Evolutionary conservation across 306 rosid genomes (phyloP).

Genomic region (Quillaja saponaria): DNA sequence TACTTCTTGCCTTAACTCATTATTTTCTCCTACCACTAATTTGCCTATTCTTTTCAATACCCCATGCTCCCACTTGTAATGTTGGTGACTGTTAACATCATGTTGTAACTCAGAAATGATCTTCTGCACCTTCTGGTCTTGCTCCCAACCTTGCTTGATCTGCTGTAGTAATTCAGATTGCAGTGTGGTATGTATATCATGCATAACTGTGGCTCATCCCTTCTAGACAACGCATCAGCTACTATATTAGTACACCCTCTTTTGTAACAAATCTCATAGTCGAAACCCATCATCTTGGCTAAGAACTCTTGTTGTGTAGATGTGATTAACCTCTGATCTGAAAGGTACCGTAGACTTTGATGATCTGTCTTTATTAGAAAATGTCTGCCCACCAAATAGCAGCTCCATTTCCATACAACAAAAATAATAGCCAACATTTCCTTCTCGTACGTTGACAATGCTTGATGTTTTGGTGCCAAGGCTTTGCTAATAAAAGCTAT

Average conservation of each 20-base stretch:
- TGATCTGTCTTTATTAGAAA: not conserved
- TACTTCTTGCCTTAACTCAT: no score
- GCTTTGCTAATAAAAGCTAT: not conserved
- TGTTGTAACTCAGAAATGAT: no score
- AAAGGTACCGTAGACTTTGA: not conserved
- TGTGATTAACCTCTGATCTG: not conserved
- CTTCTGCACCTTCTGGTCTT: no score
- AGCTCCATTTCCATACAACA: not conserved
- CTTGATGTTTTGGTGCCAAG: not conserved
- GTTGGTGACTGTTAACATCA: no score
- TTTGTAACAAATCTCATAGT: not conserved
- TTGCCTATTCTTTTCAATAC: no score
- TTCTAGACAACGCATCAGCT: not conserved
- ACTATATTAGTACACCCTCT: not conserved
- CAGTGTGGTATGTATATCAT: no score
- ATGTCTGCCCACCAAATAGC: not conserved
- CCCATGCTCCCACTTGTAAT: no score
- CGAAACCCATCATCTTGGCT: not conserved
- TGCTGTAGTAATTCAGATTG: no score
- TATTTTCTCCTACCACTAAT: no score
- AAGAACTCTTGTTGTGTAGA: not conserved
- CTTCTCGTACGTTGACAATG: not conserved
- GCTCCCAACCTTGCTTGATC: no score
- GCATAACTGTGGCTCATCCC: no score
- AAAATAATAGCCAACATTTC: not conserved